Evolutionary conservation across 1,284 basidiomycete genomes (phyloP), one percentile per base, ranked within the genome.

Genomic region (Testicularia cyperi): DNA sequence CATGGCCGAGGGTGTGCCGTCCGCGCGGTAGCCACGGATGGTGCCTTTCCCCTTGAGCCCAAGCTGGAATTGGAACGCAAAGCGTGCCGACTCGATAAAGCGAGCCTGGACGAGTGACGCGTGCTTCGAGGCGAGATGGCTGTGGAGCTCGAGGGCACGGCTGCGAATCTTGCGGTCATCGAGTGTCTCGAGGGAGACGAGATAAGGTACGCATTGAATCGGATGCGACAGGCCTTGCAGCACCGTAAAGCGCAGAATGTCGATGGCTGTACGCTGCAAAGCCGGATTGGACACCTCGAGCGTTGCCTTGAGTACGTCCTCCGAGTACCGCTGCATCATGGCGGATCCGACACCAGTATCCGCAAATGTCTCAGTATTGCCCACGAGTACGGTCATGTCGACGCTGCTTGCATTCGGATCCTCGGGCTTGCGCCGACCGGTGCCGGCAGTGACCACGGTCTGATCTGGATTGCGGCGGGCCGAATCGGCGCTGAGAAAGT

Each of bases 291-390:
- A 38, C 7, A 70, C 46, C 6, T 56, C 55, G 31, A 83, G 82
- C 0, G 89, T 88, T 1, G 90, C 87, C 1, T 86, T 82, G 25
- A 96, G 80, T 43, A 98, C 89, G 21, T 85, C 85, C 22, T 82
- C 79, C 30, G 97, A 81, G 70, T 96, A 97, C 23, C 91, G 86
- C 72, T 98, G 95, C 2, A 96, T 86, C 26, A 98, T 83, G 3
- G 90, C 88, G 1, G 92, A 92, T 74, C 88, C 90, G 40, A 96
- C 89, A 31, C 92, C 92, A 87, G 94, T 95, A 70, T 98, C 94
- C 0, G 91, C 90, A 75, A 96, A 92, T 0, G 86, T 88, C 65
- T 90, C 88, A 0, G 90, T 90, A 68, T 92, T 92, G 2, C 95
- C 95, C 7, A 96, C 88, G 2, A 99, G 80, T 67, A 96, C 88